Evolutionary conservation across 2,329 filamentous ascomycete genomes (phyloP).

Genomic region (Dactylellina parvicollis): DNA sequence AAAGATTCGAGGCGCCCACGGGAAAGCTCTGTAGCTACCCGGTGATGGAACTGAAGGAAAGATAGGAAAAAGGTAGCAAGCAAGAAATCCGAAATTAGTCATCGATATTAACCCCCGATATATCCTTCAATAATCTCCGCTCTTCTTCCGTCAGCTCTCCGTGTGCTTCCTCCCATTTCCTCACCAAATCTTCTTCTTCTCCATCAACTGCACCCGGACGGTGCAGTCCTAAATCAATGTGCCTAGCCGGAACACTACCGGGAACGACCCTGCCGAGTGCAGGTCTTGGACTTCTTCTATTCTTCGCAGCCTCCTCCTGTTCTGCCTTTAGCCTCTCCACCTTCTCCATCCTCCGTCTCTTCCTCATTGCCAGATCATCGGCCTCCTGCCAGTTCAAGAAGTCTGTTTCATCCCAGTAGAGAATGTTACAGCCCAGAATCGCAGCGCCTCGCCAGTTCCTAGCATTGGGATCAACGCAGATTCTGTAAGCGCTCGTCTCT

Average conservation of each 20-base stretch:
- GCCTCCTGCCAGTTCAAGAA: constrained; percentile 53
- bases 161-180: constrained; percentile 43
- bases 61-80: not conserved
- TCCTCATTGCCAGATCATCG: constrained; percentile 39
- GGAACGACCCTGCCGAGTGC: constrained; percentile 40
- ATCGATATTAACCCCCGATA: constrained; percentile 41
- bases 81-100: constrained; percentile 1
- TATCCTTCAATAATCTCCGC: constrained; percentile 29
- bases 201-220: constrained; percentile 12
- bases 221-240: constrained; percentile 40
- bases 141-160: constrained; percentile 50
- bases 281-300: constrained; percentile 39
- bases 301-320: constrained; percentile 46
- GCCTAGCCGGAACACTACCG: constrained; percentile 13
- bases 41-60: no score
- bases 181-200: constrained; percentile 32
- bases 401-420: constrained; percentile 51
- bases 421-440: constrained; percentile 45
- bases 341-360: constrained; percentile 46
- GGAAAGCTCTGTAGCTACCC: no score
- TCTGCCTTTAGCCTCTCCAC: constrained; percentile 45
- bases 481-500: constrained; percentile 42
- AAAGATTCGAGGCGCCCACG: no score
- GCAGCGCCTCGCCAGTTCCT: constrained; percentile 50
- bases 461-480: constrained; percentile 44